phyloP scores from a whole-genome alignment of 2,329 filamentous ascomycete species.

The Alternaria sp. region DNA sequence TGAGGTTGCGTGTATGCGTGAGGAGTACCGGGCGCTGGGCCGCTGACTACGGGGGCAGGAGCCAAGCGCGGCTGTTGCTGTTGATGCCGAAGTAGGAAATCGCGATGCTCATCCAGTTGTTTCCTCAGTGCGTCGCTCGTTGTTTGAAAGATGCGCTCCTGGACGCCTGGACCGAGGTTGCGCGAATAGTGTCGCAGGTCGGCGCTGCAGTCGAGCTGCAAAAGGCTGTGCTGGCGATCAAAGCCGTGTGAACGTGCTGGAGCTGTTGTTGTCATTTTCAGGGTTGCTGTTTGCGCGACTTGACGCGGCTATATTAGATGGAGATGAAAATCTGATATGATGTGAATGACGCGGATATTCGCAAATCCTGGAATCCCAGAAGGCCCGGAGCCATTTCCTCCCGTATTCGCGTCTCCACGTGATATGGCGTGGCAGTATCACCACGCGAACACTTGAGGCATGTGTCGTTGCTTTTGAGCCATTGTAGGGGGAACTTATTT shows the following conservation, averaged over 20 bases:
- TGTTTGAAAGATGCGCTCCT: conserved; percentile 29
- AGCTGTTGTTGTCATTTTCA: conserved; percentile 16
- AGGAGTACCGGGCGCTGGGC: conserved; percentile 4
- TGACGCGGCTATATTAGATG: conserved; percentile 4
- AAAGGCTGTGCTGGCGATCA: conserved; percentile 26
- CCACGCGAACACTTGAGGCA: conserved; percentile 1
- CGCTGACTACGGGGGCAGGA: conserved; percentile 12
- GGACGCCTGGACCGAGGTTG: conserved; percentile 33
- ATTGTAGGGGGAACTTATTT: background rate
- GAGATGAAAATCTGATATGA: conserved; percentile 9
- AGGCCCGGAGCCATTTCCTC: background rate
- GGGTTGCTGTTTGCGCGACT: conserved; percentile 3
- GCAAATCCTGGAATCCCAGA: conserved; percentile 10
- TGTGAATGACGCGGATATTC: conserved; percentile 19
- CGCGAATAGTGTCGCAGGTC: conserved; percentile 31
- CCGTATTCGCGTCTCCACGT: conserved; percentile 18
- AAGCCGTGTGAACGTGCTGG: conserved; percentile 13
- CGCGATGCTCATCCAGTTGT: conserved; percentile 32
- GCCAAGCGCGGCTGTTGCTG: conserved; percentile 21
- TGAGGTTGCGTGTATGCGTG: conserved; percentile 2
- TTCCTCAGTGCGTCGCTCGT: conserved; percentile 30
- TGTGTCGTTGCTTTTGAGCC: background rate
- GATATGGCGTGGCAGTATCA: conserved; percentile 10
- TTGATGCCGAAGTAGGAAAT: conserved; percentile 24
- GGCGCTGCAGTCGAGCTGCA: conserved; percentile 33